phyloP scores from a whole-genome alignment of 108 stramenopile genomes.

The Cyclostephanos tholiformis region DNA sequence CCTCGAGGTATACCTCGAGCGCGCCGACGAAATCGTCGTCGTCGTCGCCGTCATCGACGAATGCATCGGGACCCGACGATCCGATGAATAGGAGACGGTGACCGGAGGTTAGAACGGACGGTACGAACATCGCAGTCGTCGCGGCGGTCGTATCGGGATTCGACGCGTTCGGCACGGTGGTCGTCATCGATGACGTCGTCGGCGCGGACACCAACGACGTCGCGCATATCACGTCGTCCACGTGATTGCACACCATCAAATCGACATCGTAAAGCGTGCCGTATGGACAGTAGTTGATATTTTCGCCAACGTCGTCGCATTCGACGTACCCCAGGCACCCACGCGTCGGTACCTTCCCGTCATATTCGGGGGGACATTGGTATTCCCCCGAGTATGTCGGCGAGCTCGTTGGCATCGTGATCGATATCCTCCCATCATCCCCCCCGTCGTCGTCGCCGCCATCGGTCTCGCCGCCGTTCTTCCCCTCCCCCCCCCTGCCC shows the following conservation, averaged over 20 bases:
- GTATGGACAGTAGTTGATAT: conserved; percentile 10
- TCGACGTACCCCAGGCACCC: conserved; percentile 40
- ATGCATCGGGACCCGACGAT: conserved; percentile 13
- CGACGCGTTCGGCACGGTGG: no score
- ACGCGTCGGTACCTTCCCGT: conserved; percentile 20
- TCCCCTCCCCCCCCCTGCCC: no score
- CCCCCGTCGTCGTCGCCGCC: conserved; percentile 1
- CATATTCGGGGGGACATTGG: conserved; percentile 24
- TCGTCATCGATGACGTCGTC: background rate
- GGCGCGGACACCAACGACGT: conserved; percentile 1
- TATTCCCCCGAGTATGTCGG: conserved; percentile 37
- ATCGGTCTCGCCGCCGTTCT: background rate
- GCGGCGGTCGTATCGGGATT: background rate
- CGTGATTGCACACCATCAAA: conserved; percentile 26
- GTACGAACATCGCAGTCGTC: background rate
- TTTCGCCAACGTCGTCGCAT: conserved; percentile 12
- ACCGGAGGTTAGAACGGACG: conserved; percentile 16
- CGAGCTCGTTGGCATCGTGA: conserved; percentile 25
- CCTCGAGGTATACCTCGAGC: conserved; percentile 31
- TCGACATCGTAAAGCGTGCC: conserved; percentile 39
- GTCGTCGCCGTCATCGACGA: no score
- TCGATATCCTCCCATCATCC: background rate
- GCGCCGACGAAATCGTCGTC: conserved; percentile 19
- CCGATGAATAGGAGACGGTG: conserved; percentile 35
- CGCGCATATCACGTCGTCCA: conserved; percentile 29